Conservation (phyloP, 768 basidiomycete species). For the Mycena amicta region DNA sequence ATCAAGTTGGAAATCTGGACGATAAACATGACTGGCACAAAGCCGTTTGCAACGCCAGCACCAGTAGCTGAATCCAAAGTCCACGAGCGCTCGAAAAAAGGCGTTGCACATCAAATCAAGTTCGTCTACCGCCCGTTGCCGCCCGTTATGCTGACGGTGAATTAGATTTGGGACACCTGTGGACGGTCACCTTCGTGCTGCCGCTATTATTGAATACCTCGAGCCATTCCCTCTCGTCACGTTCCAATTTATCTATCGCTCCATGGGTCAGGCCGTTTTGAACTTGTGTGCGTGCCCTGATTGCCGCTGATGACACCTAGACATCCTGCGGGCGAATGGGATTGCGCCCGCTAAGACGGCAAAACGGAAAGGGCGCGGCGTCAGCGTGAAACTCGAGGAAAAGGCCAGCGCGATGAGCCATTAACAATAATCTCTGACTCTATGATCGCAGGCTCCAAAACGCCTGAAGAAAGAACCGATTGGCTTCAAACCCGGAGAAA, state of each 20-base stretch:
- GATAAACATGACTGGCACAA: slow-evolving; percentile 10
- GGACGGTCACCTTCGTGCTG: neutral
- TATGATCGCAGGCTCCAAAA: slow-evolving; percentile 8
- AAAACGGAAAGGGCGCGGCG: neutral
- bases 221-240: slow-evolving; percentile 11
- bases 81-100: slow-evolving; percentile 20
- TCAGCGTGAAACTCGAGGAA: slow-evolving; percentile 1
- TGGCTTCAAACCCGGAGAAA: slow-evolving; percentile 3
- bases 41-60: neutral
- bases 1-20: slow-evolving; percentile 19
- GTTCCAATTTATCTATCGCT: slow-evolving; percentile 18
- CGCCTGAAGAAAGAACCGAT: slow-evolving; percentile 14
- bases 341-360: slow-evolving; percentile 6
- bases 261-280: slow-evolving; percentile 15
- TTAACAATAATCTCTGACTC: too few relatives aligned
- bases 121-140: neutral
- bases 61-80: slow-evolving; percentile 8
- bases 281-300: too few relatives aligned
- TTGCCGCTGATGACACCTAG: neutral
- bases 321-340: slow-evolving; percentile 14
- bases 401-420: too few relatives aligned
- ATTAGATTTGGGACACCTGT: slow-evolving; percentile 9
- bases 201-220: slow-evolving; percentile 16
- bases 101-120: slow-evolving; percentile 18
- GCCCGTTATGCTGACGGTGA: neutral